phyloP scores from a whole-genome alignment of 768 basidiomycete species.

The Tephrocybe sp. region DNA sequence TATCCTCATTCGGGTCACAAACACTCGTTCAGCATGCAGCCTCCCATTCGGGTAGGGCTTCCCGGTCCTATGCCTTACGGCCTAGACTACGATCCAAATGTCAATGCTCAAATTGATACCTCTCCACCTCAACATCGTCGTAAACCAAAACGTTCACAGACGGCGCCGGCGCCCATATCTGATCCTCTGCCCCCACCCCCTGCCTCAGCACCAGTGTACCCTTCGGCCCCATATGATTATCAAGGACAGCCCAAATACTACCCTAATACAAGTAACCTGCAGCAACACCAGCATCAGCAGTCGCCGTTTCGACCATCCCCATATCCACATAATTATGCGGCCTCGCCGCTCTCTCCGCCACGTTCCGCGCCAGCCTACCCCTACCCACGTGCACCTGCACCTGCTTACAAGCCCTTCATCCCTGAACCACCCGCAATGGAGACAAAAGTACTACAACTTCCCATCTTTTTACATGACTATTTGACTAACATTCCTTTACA shows the following conservation, averaged over 20 bases:
- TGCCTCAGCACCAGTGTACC: background rate
- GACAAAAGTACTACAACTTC: background rate
- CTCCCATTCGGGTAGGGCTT: background rate
- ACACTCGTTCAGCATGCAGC: slow-evolving; percentile 2
- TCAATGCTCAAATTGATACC: background rate
- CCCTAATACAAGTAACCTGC: no score
- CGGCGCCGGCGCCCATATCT: no score
- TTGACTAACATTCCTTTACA: background rate
- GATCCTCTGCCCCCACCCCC: background rate
- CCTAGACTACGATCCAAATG: background rate
- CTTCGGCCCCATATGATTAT: background rate
- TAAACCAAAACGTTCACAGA: slow-evolving; percentile 1
- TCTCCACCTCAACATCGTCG: background rate
- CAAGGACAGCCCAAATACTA: no score
- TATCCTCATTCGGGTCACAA: background rate
- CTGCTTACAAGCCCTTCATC: no score
- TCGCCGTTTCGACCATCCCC: background rate
- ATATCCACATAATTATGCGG: background rate
- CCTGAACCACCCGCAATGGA: background rate
- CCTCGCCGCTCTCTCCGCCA: background rate
- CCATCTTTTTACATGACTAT: background rate
- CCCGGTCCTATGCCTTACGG: slow-evolving; percentile 7
- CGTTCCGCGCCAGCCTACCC: background rate
- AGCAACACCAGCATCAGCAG: background rate
- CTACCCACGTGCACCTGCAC: background rate